Percentiles rank a stretch among this genome's conserved stretches.
Conservation (phyloP, 2,329 filamentous ascomycete species). For the Penicillium italicum region DNA sequence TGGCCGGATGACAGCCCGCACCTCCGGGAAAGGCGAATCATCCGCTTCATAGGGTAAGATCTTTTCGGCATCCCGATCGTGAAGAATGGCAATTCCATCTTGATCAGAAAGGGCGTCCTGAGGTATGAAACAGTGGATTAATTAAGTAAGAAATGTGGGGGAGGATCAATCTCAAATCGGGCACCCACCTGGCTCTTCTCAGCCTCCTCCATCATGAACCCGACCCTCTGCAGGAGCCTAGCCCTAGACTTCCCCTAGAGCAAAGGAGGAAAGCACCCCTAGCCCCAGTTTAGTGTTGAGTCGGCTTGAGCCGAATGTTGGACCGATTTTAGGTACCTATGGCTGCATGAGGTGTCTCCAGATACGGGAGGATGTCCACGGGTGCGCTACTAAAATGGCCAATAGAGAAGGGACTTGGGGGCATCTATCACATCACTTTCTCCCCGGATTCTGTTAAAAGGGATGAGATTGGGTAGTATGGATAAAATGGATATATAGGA, state of each 20-base stretch:
- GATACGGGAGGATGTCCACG: not conserved
- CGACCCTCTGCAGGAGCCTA: not conserved
- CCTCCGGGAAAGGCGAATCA: conserved; percentile 40
- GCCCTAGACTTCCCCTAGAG: not conserved
- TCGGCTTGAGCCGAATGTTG: conserved; percentile 3
- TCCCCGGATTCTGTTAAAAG: not conserved
- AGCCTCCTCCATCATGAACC: conserved; percentile 6
- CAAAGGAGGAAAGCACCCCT: not conserved
- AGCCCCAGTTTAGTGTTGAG: not conserved
- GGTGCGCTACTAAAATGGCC: not conserved
- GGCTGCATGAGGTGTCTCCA: not conserved
- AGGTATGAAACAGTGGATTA: conserved; percentile 9
- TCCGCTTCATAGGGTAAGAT: conserved; percentile 36
- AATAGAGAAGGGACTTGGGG: not conserved
- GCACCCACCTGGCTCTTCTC: conserved; percentile 13
- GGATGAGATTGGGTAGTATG: not conserved
- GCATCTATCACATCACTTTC: not conserved
- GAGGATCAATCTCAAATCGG: not conserved
- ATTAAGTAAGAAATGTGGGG: not conserved
- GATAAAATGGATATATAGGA: not conserved
- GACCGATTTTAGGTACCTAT: not conserved
- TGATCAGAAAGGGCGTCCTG: conserved; percentile 6
- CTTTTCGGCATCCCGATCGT: conserved; percentile 32
- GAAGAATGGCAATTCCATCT: conserved; percentile 25
- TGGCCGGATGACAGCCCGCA: conserved; percentile 36